Conservation (phyloP, 2,329 filamentous ascomycete species). For the Pseudocercospora cruenta region DNA sequence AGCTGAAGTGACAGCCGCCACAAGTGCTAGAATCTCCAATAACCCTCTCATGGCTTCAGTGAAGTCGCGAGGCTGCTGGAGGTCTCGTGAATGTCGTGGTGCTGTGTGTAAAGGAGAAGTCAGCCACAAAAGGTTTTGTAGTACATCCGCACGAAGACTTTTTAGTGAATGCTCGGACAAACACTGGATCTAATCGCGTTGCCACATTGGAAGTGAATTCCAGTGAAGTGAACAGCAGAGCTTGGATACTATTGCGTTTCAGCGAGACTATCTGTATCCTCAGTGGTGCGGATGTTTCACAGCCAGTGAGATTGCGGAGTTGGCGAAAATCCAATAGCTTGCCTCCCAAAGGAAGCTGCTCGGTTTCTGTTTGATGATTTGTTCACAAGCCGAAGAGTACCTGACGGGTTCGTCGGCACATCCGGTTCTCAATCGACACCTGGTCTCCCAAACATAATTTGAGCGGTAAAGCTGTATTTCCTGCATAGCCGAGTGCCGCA, state of each 20-base stretch:
- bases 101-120: neutral
- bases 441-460: neutral
- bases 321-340: neutral
- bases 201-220: neutral
- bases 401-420: neutral
- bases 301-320: neutral
- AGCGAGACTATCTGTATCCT: neutral
- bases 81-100: neutral
- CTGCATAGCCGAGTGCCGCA: neutral
- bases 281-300: neutral
- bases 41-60: neutral
- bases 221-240: neutral
- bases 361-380: neutral
- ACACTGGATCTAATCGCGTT: neutral
- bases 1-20: neutral
- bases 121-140: neutral
- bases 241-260: neutral
- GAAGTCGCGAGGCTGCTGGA: neutral
- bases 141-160: neutral
- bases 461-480: neutral
- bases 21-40: neutral
- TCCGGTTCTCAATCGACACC: neutral
- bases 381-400: neutral
- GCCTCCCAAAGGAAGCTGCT: neutral
- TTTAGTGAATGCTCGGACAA: neutral